These are phyloP conservation scores for Aspergillus flavus DNA, from an alignment of 2,329 filamentous ascomycete species.

Conservation along the genomic window DNA sequence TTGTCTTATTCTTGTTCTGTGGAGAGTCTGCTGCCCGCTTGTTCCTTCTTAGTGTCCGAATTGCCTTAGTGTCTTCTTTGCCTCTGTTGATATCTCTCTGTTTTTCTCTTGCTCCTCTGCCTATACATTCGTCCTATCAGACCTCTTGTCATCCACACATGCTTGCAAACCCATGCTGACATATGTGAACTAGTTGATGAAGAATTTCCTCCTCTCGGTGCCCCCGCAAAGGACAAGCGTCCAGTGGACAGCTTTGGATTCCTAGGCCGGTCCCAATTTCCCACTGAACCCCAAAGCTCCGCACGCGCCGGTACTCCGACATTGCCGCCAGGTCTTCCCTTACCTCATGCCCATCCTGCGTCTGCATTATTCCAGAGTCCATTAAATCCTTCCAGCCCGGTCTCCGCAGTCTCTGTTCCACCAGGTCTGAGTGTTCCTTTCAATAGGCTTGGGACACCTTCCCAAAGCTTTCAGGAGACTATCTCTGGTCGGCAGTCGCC, in stretches of 20 bases:
- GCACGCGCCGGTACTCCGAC: slow-evolving; percentile 43
- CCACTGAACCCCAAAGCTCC: slow-evolving; percentile 30
- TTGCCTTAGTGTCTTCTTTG: slow-evolving; percentile 4
- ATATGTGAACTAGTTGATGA: slow-evolving; percentile 41
- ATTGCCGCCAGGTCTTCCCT: slow-evolving; percentile 44
- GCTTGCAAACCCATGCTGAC: slow-evolving; percentile 30
- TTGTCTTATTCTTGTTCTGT: slow-evolving; percentile 19
- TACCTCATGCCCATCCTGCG: slow-evolving; percentile 44
- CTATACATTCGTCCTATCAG: slow-evolving; percentile 11
- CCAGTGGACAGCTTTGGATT: slow-evolving; percentile 40
- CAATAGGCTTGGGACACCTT: slow-evolving; percentile 33
- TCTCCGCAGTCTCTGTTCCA: slow-evolving; percentile 31
- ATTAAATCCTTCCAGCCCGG: slow-evolving; percentile 32
- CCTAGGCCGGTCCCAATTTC: slow-evolving; percentile 37
- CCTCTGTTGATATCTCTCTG: neutral
- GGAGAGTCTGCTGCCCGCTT: slow-evolving; percentile 21
- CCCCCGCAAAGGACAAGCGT: slow-evolving; percentile 38
- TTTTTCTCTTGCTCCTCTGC: slow-evolving; percentile 5
- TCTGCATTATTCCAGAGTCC: slow-evolving; percentile 37
- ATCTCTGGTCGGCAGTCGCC: slow-evolving; percentile 32
- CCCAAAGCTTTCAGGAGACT: slow-evolving; percentile 27
- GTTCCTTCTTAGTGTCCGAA: neutral
- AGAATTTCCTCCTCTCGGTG: slow-evolving; percentile 51
- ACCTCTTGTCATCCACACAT: slow-evolving; percentile 5
- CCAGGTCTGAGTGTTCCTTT: slow-evolving; percentile 30